These are phyloP conservation scores for Cladosporium velox DNA, from an alignment of 2,329 filamentous ascomycete species.

Conservation along the genomic window DNA sequence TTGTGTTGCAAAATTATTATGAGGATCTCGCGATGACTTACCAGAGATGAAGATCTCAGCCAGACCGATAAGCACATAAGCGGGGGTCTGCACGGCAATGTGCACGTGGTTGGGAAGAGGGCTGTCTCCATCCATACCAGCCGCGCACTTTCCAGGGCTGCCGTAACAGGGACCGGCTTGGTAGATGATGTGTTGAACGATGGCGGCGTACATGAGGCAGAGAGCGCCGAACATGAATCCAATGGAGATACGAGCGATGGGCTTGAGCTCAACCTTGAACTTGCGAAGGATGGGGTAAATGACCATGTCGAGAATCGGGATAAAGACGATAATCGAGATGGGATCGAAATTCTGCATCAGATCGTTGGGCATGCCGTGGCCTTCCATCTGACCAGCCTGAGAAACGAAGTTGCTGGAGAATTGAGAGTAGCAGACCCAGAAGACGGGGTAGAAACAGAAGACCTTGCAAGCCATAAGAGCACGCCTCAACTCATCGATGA, in stretches of 20 bases:
- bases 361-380: conserved; percentile 51
- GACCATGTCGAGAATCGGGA: conserved; percentile 48
- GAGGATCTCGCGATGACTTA: neutral
- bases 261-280: conserved; percentile 45
- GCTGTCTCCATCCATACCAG: conserved; percentile 37
- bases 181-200: conserved; percentile 60
- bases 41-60: conserved; percentile 47
- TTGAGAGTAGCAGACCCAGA: conserved; percentile 46
- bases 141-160: conserved; percentile 36
- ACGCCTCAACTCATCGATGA: conserved; percentile 71
- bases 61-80: conserved; percentile 49
- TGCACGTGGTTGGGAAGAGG: conserved; percentile 46
- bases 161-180: conserved; percentile 54
- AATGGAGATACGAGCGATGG: conserved; percentile 57
- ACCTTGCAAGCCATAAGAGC: conserved; percentile 68
- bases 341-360: conserved; percentile 52
- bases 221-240: conserved; percentile 56
- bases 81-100: conserved; percentile 48
- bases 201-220: conserved; percentile 56
- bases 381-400: conserved; percentile 50
- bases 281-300: conserved; percentile 50
- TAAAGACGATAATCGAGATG: conserved; percentile 49
- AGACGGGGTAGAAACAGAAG: conserved; percentile 56
- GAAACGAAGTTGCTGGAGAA: conserved; percentile 50
- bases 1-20: neutral